Evolutionary conservation across 2,329 filamentous ascomycete species (phyloP).

Genomic region (Clarireedia sp.): DNA sequence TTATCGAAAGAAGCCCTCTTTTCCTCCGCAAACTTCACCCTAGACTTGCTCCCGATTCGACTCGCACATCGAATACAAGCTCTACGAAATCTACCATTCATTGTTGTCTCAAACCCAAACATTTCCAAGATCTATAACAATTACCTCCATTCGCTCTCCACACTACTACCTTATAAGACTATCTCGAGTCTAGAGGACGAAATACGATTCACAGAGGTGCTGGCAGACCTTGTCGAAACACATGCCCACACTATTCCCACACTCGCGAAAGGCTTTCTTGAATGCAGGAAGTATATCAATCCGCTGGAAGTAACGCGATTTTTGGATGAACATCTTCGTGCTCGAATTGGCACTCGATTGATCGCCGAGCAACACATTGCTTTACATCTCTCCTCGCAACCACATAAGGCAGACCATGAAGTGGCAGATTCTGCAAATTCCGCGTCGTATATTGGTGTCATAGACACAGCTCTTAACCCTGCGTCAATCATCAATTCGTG

Average conservation of each 20-base stretch:
- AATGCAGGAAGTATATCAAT: slow-evolving; percentile 84
- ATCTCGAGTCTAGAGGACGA: slow-evolving; percentile 80
- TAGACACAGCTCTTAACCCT: slow-evolving; percentile 81
- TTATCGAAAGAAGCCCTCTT: slow-evolving; percentile 73
- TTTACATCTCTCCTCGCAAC: slow-evolving; percentile 67
- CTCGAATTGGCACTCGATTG: slow-evolving; percentile 85
- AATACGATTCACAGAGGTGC: slow-evolving; percentile 81
- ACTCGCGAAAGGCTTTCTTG: slow-evolving; percentile 83
- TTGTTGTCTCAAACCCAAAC: slow-evolving; percentile 96
- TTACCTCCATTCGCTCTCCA: slow-evolving; percentile 88
- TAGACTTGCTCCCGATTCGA: slow-evolving; percentile 82
- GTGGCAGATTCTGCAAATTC: neutral
- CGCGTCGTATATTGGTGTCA: slow-evolving; percentile 80
- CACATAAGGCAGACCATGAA: slow-evolving; percentile 46
- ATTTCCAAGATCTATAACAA: slow-evolving; percentile 93
- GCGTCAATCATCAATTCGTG: slow-evolving; percentile 75
- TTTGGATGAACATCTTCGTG: slow-evolving; percentile 86
- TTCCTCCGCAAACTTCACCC: slow-evolving; percentile 89
- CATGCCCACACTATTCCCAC: slow-evolving; percentile 92
- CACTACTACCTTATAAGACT: slow-evolving; percentile 68
- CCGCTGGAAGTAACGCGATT: slow-evolving; percentile 80
- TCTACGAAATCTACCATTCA: slow-evolving; percentile 87
- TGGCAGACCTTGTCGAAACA: slow-evolving; percentile 91
- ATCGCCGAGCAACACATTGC: slow-evolving; percentile 97
- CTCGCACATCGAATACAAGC: slow-evolving; percentile 91